Conservation (phyloP, 768 basidiomycete genomes). For the Tricholoma hemisulphureum region DNA sequence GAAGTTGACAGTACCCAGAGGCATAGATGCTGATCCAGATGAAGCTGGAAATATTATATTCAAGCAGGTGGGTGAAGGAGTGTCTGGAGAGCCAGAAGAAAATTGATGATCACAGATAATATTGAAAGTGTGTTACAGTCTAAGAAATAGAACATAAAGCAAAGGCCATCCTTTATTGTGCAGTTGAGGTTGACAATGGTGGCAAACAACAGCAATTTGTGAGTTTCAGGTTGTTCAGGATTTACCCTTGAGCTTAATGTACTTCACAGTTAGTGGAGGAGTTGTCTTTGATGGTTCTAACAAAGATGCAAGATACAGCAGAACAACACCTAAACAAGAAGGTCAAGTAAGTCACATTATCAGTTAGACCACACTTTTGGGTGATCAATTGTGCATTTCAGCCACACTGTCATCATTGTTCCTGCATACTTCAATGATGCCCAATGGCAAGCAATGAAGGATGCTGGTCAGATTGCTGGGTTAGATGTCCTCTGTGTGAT, state of each 20-base stretch:
- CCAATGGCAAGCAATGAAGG: constrained; percentile 97
- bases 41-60: too few relatives aligned
- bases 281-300: constrained; percentile 81
- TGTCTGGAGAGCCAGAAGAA: too few relatives aligned
- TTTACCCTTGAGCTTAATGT: constrained; percentile 6
- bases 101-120: too few relatives aligned
- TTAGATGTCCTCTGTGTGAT: constrained; percentile 97
- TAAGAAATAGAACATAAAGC: too few relatives aligned
- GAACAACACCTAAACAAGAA: constrained; percentile 91
- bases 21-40: too few relatives aligned
- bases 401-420: constrained; percentile 89
- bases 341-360: too few relatives aligned
- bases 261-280: constrained; percentile 72
- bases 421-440: constrained; percentile 99
- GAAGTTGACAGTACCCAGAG: too few relatives aligned
- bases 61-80: too few relatives aligned
- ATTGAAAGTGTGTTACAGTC: too few relatives aligned
- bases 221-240: constrained; percentile 29
- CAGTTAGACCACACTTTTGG: constrained; percentile 60
- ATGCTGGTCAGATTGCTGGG: constrained; percentile 96
- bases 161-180: constrained; percentile 88
- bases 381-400: constrained; percentile 26
- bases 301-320: constrained; percentile 95
- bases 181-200: constrained; percentile 80
- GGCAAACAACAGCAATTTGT: constrained; percentile 82